Evolutionary conservation across 257 asterid species (phyloP), one percentile per base, ranked within the genome.

Genomic region (Hygrophila difformis): DNA sequence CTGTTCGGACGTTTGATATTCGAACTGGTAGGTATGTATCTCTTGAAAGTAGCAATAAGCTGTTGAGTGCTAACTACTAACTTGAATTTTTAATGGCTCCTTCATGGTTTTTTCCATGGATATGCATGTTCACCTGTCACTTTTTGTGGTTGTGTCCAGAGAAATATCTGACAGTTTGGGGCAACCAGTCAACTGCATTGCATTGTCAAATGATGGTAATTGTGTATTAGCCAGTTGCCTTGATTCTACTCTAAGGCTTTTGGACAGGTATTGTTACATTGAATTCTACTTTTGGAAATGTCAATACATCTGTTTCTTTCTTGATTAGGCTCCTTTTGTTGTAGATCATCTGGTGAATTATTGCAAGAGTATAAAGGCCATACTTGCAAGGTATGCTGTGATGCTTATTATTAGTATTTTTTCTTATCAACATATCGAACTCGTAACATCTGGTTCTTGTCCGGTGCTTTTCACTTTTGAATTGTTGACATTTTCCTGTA

Each of bases 321-420:
- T 62, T 41, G 39, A 49, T 37, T 38, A 3, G 44, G 24, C 31
- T 44, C 24, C 28, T 26, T 49, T 62, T 8, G 53, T 34, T 53
- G 49, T 68, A 84, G 95, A 76, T 41, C 89, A 41, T 61, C 68
- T 45, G 97, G 97, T 24, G 97, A 88, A 71, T 65, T 63, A 49
- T 75, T 88, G 64, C 97, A 88, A 77, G 95, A 88, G 64, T 88
- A 88, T 65, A 79, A 70, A 69, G 97, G 97, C 55, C 97, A 88
- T 60, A 75, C 76, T 59, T 81, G 97, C 78, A 88, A 88, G 97
- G 97, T 88, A 52, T 35, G 8, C 43, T n/a, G 22, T 13, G 15
- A n/a, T 47, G 40, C 59, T 53, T 44, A 36, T 14, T 29, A 21
- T 22, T 3, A 26, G 4, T 23, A 12, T 51, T 24, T 29, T 57